Evolutionary conservation across 805 yeast genomes (phyloP).

Genomic region (Wickerhamiella parazyma): DNA sequence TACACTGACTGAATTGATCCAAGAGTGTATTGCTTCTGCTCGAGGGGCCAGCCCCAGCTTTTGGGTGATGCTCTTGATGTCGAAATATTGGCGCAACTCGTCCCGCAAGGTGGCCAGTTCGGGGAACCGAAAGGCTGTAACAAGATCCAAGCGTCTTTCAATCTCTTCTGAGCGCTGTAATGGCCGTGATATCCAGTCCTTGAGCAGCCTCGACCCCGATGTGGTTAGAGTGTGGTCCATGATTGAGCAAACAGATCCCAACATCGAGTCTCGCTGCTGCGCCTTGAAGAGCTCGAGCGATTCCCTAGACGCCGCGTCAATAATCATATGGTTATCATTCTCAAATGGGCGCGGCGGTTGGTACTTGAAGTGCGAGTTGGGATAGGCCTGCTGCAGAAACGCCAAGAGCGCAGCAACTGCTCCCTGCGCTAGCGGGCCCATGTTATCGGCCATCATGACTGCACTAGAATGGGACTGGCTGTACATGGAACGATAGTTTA

Average conservation of each 20-base stretch:
- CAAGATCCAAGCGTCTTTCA: slow-evolving; percentile 39
- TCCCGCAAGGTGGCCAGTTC: slow-evolving; percentile 33
- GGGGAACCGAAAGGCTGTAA: slow-evolving; percentile 36
- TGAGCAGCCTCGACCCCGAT: slow-evolving; percentile 67
- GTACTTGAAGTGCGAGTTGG: slow-evolving; percentile 47
- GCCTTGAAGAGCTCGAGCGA: slow-evolving; percentile 52
- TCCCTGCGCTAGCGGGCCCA: slow-evolving; percentile 31
- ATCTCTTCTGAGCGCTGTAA: slow-evolving; percentile 47
- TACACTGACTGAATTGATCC: slow-evolving; percentile 19
- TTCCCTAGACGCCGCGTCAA: slow-evolving; percentile 41
- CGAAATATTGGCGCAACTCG: slow-evolving; percentile 31
- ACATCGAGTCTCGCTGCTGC: slow-evolving; percentile 29
- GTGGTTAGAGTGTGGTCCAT: slow-evolving; percentile 64
- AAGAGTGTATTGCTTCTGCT: slow-evolving; percentile 47
- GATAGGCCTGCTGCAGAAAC: slow-evolving; percentile 63
- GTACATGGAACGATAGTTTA: background rate
- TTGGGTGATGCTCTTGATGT: background rate
- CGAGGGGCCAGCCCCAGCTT: slow-evolving; percentile 17
- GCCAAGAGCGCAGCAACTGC: slow-evolving; percentile 52
- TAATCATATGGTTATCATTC: slow-evolving; percentile 45
- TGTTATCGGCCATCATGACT: slow-evolving; percentile 11
- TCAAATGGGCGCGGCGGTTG: slow-evolving; percentile 51
- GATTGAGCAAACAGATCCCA: slow-evolving; percentile 59
- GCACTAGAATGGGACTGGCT: background rate
- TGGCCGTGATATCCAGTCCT: slow-evolving; percentile 76